phyloP scores from a whole-genome alignment of 176 grass and related monocot species.

The Musa itinerans region DNA sequence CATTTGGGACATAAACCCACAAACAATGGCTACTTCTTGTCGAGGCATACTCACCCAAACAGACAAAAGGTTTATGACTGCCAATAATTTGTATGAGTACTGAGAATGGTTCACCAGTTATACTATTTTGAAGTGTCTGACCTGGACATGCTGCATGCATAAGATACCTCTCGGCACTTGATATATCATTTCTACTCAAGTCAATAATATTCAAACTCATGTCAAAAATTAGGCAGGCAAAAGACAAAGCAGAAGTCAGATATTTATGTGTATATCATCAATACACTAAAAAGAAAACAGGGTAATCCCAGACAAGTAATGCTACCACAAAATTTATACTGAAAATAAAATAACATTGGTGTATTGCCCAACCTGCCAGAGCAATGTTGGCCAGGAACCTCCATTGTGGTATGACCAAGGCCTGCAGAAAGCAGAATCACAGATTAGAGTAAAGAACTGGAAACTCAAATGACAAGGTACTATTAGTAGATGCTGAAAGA shows the following conservation, averaged over 20 bases:
- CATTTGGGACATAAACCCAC: too few relatives aligned
- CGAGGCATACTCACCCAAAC: too few relatives aligned
- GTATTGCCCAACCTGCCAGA: conserved; percentile 68
- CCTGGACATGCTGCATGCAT: too few relatives aligned
- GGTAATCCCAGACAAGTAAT: not conserved
- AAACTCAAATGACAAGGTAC: not conserved
- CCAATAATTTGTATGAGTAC: too few relatives aligned
- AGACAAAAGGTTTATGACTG: too few relatives aligned
- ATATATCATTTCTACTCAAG: too few relatives aligned
- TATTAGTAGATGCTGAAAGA: conserved; percentile 4
- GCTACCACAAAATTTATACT: not conserved
- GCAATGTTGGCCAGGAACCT: conserved; percentile 85
- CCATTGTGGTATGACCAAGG: conserved; percentile 95
- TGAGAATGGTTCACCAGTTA: too few relatives aligned
- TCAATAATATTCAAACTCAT: too few relatives aligned
- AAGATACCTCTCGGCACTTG: too few relatives aligned
- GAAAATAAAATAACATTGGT: not conserved
- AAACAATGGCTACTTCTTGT: too few relatives aligned
- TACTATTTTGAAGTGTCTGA: too few relatives aligned
- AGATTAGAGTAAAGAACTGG: not conserved
- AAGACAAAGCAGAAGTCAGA: not conserved
- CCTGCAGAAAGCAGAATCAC: conserved; percentile 35
- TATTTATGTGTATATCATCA: not conserved
- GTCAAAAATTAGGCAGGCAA: too few relatives aligned
- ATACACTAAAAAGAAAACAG: not conserved